A percentile compares a stretch with the other conserved stretches of the same genome.
Evolutionary conservation across 2,329 filamentous ascomycete species (phyloP).

Genomic region (Fusarium anthophilum): DNA sequence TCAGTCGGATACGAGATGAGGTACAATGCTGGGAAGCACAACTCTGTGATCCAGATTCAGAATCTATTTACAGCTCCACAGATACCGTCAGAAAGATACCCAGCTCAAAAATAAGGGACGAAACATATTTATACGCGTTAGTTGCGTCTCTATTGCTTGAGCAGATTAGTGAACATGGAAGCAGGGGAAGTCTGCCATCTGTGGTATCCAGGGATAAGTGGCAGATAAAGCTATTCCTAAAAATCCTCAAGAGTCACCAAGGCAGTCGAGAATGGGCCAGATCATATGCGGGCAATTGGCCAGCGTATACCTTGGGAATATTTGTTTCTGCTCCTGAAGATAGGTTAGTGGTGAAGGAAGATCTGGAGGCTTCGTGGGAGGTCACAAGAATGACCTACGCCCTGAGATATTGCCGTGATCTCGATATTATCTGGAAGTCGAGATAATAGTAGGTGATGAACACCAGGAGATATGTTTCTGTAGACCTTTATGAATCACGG

Average conservation of each 20-base stretch:
- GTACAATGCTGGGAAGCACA: conserved; percentile 23
- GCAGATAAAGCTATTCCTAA: conserved; percentile 22
- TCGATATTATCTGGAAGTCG: conserved; percentile 25
- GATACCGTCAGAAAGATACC: background rate
- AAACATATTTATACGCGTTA: conserved; percentile 28
- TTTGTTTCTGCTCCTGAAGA: conserved; percentile 23
- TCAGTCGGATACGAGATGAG: conserved; percentile 2
- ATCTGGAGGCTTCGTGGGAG: conserved; percentile 31
- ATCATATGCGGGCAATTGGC: conserved; percentile 43
- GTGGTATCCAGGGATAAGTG: conserved; percentile 7
- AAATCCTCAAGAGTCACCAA: conserved; percentile 21
- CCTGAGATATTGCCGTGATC: conserved; percentile 24
- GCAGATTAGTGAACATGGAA: conserved; percentile 3
- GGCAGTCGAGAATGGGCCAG: conserved; percentile 29
- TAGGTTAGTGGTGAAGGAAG: conserved; percentile 16
- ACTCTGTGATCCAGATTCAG: background rate
- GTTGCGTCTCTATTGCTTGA: conserved; percentile 31
- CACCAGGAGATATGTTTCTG: background rate
- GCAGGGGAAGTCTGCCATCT: background rate
- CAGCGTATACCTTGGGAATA: conserved; percentile 35
- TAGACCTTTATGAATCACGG: accelerated
- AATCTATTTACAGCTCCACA: background rate
- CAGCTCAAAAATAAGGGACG: conserved; percentile 19
- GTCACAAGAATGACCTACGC: conserved; percentile 19
- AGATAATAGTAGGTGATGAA: background rate